A percentile compares a stretch with the other conserved stretches of the same genome.
phyloP scores from a whole-genome alignment of 2,329 filamentous ascomycete species.

The Colletotrichum brevisporum region DNA sequence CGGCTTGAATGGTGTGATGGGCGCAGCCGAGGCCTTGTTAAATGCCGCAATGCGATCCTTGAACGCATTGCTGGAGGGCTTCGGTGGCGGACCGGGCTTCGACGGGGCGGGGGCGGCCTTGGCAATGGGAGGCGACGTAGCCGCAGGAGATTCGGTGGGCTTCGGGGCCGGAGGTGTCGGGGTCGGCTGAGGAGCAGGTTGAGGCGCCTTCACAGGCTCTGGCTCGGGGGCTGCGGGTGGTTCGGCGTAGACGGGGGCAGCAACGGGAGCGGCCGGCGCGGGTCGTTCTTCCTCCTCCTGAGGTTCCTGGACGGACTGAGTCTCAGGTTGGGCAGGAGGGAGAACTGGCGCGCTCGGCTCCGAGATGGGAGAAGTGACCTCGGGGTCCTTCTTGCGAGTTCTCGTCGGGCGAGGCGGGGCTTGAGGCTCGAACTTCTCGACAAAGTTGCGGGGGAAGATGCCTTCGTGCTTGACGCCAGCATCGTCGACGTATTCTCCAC shows the following conservation, averaged over 20 bases:
- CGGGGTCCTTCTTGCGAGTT: slow-evolving; percentile 76
- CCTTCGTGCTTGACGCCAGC: slow-evolving; percentile 82
- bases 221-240: slow-evolving; percentile 53
- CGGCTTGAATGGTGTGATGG: slow-evolving; percentile 91
- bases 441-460: slow-evolving; percentile 96
- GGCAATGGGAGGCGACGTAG: slow-evolving; percentile 57
- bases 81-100: slow-evolving; percentile 76
- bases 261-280: slow-evolving; percentile 47
- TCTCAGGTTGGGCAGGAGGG: slow-evolving; percentile 50
- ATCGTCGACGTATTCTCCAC: slow-evolving; percentile 86
- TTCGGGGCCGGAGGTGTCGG: slow-evolving; percentile 53
- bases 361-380: slow-evolving; percentile 46
- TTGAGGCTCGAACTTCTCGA: slow-evolving; percentile 94
- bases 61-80: slow-evolving; percentile 84
- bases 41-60: slow-evolving; percentile 97
- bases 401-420: slow-evolving; percentile 89
- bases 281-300: slow-evolving; percentile 52
- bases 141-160: slow-evolving; percentile 50
- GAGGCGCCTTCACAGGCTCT: slow-evolving; percentile 48
- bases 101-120: slow-evolving; percentile 50
- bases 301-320: slow-evolving; percentile 50
- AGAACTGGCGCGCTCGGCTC: slow-evolving; percentile 47
- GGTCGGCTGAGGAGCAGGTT: slow-evolving; percentile 47
- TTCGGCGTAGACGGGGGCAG: slow-evolving; percentile 49
- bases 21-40: slow-evolving; percentile 89